These are phyloP conservation scores for Arthrobotrys musiformis DNA, from an alignment of 2,329 filamentous ascomycete species.

Conservation along the genomic window DNA sequence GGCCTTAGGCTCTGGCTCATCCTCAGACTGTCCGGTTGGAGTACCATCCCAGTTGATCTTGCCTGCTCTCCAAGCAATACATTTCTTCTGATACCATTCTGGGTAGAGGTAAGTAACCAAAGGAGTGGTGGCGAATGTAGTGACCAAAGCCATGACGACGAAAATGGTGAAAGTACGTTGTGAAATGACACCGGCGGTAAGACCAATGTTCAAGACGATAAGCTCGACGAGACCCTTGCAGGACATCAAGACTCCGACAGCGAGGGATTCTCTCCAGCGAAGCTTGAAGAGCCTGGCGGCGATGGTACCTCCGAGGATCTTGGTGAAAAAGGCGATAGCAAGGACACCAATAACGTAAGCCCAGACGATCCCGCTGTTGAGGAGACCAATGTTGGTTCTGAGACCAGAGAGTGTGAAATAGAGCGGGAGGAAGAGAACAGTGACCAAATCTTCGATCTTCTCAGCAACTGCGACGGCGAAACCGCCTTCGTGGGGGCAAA, in stretches of 20 bases:
- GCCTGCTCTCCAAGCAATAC: constrained; percentile 79
- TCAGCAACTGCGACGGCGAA: constrained; percentile 92
- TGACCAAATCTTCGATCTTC: constrained; percentile 92
- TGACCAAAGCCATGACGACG: constrained; percentile 90
- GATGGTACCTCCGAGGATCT: constrained; percentile 82
- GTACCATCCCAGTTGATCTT: constrained; percentile 90
- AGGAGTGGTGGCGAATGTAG: constrained; percentile 84
- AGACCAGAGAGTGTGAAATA: constrained; percentile 94
- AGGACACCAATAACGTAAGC: constrained; percentile 88
- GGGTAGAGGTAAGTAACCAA: constrained; percentile 80
- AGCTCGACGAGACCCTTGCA: constrained; percentile 95
- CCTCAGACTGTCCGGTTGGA: constrained; percentile 62
- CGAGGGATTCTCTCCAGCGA: constrained; percentile 88
- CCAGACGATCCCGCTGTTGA: constrained; percentile 85
- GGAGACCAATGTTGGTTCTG: constrained; percentile 84
- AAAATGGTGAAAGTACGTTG: constrained; percentile 89
- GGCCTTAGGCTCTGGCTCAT: constrained; percentile 36
- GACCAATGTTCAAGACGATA: constrained; percentile 89
- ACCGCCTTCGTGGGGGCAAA: constrained; percentile 88
- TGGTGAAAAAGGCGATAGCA: constrained; percentile 81
- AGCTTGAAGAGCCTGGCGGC: constrained; percentile 80
- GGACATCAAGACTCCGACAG: constrained; percentile 92
- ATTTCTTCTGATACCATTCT: constrained; percentile 77
- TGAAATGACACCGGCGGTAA: constrained; percentile 83
- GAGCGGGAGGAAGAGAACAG: constrained; percentile 83